Evolutionary conservation across 2,329 filamentous ascomycete species (phyloP).

Genomic region (Sarocladiaceae sp.): DNA sequence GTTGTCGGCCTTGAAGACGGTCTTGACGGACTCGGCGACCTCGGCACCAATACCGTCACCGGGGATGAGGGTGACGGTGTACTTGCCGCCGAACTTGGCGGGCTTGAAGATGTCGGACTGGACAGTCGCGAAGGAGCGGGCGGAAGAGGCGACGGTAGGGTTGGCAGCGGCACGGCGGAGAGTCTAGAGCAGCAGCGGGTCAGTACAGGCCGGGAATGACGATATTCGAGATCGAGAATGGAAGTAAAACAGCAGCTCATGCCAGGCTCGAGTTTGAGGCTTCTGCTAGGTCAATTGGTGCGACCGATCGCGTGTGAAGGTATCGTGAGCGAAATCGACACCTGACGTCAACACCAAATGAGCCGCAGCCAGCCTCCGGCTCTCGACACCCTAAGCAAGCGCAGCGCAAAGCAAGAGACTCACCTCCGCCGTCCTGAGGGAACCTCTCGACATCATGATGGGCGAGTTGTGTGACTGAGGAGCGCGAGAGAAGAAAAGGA

Average conservation of each 20-base stretch:
- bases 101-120: conserved; percentile 98
- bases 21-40: conserved; percentile 96
- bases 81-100: conserved; percentile 98
- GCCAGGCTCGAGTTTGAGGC: too few species aligned
- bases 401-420: conserved; percentile 19
- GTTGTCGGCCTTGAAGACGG: conserved; percentile 99
- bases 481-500: conserved; percentile 5
- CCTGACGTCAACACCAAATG: conserved; percentile 7
- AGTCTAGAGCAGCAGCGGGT: conserved; percentile 32
- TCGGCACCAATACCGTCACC: conserved; percentile 98
- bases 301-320: not conserved
- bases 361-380: not conserved
- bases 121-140: conserved; percentile 68
- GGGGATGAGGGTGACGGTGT: conserved; percentile 96
- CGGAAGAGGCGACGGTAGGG: conserved; percentile 30
- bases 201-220: not conserved
- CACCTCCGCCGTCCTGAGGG: conserved; percentile 52
- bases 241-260: too few species aligned
- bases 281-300: too few species aligned
- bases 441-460: conserved; percentile 55
- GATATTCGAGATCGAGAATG: too few species aligned
- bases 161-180: conserved; percentile 44
- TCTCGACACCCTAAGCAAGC: conserved; percentile 5
- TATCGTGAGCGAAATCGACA: conserved; percentile 2
- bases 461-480: conserved; percentile 9